phyloP scores from a whole-genome alignment of 1,284 basidiomycete species.

The Cutaneotrichosporon arboriforme region DNA sequence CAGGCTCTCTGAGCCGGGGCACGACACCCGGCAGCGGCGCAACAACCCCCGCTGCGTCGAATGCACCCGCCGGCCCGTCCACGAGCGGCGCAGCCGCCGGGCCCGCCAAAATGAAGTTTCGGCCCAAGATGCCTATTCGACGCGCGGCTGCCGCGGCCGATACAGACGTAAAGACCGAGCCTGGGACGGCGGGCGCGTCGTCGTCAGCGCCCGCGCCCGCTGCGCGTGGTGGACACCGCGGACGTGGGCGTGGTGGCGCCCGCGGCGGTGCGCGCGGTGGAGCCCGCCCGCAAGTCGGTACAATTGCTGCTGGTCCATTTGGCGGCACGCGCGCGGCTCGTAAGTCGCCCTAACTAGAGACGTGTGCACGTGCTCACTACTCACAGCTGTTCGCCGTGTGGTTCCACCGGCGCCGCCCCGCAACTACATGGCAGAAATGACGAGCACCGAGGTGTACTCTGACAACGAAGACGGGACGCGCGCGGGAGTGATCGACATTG shows the following conservation, averaged over 20 bases:
- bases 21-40: background rate
- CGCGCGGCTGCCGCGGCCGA: slow-evolving; percentile 25
- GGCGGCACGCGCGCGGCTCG: slow-evolving; percentile 7
- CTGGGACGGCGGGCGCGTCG: background rate
- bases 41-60: background rate
- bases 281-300: background rate
- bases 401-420: slow-evolving; percentile 11
- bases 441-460: slow-evolving; percentile 55
- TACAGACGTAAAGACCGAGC: slow-evolving; percentile 10
- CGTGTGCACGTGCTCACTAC: background rate
- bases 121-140: slow-evolving; percentile 42
- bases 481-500: slow-evolving; percentile 69
- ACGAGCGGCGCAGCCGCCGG: background rate
- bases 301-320: slow-evolving; percentile 20
- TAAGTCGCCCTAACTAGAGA: background rate
- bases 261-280: slow-evolving; percentile 51
- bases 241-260: slow-evolving; percentile 46
- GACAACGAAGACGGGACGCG: slow-evolving; percentile 81
- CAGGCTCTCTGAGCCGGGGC: background rate
- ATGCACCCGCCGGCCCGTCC: background rate
- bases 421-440: slow-evolving; percentile 7
- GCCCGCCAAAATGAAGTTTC: slow-evolving; percentile 43
- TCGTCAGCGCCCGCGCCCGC: background rate
- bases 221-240: slow-evolving; percentile 3
- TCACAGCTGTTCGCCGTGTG: slow-evolving; percentile 6